These are phyloP conservation scores for Mycosphaerella sp. DNA, from an alignment of 2,329 filamentous ascomycete genomes.

Conservation along the genomic window DNA sequence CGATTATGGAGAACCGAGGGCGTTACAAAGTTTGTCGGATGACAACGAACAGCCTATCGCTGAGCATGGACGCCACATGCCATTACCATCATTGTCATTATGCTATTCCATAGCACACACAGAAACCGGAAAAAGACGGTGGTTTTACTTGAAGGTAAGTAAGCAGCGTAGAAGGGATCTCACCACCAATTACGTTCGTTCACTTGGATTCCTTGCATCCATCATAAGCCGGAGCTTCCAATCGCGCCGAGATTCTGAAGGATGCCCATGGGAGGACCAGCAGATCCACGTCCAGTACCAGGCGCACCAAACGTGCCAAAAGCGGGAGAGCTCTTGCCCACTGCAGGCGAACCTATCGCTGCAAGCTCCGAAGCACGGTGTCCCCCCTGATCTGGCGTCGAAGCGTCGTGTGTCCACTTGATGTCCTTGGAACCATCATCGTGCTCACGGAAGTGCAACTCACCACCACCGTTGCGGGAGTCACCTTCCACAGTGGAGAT, in stretches of 20 bases:
- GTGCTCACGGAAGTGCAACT: constrained; percentile 61
- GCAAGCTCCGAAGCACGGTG: constrained; percentile 33
- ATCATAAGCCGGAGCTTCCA: constrained; percentile 8
- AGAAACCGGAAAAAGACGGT: background rate
- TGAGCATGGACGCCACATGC: no score
- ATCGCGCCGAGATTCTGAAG: constrained; percentile 28
- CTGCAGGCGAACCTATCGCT: constrained; percentile 46
- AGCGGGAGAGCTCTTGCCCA: constrained; percentile 38
- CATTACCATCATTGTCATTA: no score
- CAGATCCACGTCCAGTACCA: constrained; percentile 13
- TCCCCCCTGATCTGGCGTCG: constrained; percentile 28
- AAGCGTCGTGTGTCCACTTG: constrained; percentile 36
- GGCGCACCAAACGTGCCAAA: constrained; percentile 28
- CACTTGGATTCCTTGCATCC: background rate
- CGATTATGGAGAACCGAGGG: no score
- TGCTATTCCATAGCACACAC: no score
- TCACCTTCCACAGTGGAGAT: constrained; percentile 91
- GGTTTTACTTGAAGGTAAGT: background rate
- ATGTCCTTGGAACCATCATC: constrained; percentile 35
- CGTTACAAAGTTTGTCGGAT: no score
- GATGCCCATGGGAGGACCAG: constrained; percentile 13
- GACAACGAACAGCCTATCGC: no score
- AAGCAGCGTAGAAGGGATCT: background rate
- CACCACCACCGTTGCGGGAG: constrained; percentile 79
- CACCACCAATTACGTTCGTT: background rate